phyloP scores from a whole-genome alignment of 306 rosid species.

The Cucumis hystrix region DNA sequence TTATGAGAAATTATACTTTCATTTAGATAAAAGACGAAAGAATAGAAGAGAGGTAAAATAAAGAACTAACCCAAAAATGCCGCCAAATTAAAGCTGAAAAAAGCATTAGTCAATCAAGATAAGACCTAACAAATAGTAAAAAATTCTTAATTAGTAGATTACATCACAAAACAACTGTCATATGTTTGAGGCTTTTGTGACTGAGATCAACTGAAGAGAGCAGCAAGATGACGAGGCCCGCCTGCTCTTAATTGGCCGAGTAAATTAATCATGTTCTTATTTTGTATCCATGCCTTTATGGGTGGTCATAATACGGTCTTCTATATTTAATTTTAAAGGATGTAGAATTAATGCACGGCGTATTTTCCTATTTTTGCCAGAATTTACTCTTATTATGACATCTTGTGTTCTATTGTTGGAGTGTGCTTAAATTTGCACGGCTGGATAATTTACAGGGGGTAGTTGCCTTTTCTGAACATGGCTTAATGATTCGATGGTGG shows the following conservation, averaged over 20 bases:
- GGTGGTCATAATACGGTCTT: neutral
- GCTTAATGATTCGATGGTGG: constrained; percentile 98
- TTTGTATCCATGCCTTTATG: neutral
- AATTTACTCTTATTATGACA: neutral
- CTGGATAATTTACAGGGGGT: constrained; percentile 44
- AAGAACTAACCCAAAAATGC: too few species aligned
- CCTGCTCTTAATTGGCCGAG: neutral
- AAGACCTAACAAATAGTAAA: too few species aligned
- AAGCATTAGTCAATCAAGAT: too few species aligned
- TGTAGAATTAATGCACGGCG: neutral
- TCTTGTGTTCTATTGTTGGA: neutral
- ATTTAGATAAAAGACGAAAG: too few species aligned
- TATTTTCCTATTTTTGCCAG: neutral
- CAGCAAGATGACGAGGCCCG: too few species aligned
- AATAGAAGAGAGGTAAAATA: too few species aligned
- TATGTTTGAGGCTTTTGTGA: too few species aligned
- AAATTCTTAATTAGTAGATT: too few species aligned
- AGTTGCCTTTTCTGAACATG: constrained; percentile 89
- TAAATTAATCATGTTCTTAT: neutral
- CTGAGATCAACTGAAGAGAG: too few species aligned
- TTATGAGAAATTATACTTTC: too few species aligned
- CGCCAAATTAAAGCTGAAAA: too few species aligned
- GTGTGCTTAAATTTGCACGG: neutral
- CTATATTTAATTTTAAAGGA: neutral
- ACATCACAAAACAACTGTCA: too few species aligned